These are phyloP conservation scores for Vitis rupestris DNA, from an alignment of 164 flowering plant species.

Conservation along the genomic window DNA sequence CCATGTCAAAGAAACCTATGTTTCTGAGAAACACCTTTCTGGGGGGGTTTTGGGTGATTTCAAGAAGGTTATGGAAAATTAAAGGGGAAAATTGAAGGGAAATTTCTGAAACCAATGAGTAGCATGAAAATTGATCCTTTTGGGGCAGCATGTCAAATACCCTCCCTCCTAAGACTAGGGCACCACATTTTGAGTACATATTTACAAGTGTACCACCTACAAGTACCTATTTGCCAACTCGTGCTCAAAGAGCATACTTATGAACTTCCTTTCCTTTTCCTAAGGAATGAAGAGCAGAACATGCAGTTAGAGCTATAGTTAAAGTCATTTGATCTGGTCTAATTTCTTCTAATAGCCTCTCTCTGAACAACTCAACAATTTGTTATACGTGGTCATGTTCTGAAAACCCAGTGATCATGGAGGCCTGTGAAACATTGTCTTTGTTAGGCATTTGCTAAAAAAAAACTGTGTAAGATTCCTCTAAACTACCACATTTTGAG, in stretches of 20 bases:
- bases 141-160: conserved; percentile 48
- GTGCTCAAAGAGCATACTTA: conserved; percentile 51
- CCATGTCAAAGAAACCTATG: conserved; percentile 34
- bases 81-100: conserved; percentile 20
- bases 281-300: conserved; percentile 38
- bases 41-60: not conserved
- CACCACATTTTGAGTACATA: conserved; percentile 69
- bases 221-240: conserved; percentile 26
- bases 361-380: conserved; percentile 53
- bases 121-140: conserved; percentile 52
- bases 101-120: conserved; percentile 69
- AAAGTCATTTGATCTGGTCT: conserved; percentile 49
- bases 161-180: conserved; percentile 38
- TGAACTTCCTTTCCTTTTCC: conserved; percentile 68
- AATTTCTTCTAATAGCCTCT: conserved; percentile 44
- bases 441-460: no score
- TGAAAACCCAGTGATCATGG: conserved; percentile 76
- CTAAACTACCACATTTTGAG: no score
- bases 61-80: not conserved
- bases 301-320: conserved; percentile 46
- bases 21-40: not conserved
- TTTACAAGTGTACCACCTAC: conserved; percentile 57
- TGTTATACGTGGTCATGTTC: conserved; percentile 50
- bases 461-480: conserved; percentile 1
- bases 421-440: conserved; percentile 72